Evolutionary conservation across 225 moss, liverwort and hornwort genomes (phyloP), one percentile per base, ranked within the genome.

Genomic region (Sphagnum tenellum): DNA sequence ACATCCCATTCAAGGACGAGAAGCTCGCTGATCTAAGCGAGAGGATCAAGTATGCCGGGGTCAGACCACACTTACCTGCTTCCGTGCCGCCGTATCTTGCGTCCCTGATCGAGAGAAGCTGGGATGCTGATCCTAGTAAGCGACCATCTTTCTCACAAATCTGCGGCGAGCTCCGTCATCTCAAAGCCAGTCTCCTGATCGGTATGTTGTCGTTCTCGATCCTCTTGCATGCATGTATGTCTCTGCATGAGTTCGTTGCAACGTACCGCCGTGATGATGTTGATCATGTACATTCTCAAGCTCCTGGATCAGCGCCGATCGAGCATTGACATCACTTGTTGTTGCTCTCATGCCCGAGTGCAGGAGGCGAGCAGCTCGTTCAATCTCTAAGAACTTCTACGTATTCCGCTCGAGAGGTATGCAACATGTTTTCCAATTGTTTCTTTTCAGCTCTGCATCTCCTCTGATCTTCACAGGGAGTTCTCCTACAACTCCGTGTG

Each of bases 111-210:
- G 3, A 55, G 10, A 44, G 54, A 45, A 52, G 65, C 44, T 65
- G 65, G 52, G 52, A 12, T 67, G 4, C 10, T 11, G 46, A 3
- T 48, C n/a, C 67, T 8, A 4, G 3, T 12, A 9, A 2, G 56
- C 45, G 57, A 9, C 67, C 70, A 2, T 3, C 8, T 8, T 76
- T 76, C 55, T 0, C 0, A 4, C 47, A 12, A 3, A 76, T 64
- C 5, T 76, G 67, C 13, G 8, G 4, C n/a, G 65, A 65, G 9
- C 69, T 74, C 44, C 45, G 71, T 47, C 62, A 49, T 45, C 62
- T 76, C 75, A 67, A 76, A 64, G 71, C 54, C 29, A 13, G 63
- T 11, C 54, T 71, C 52, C 8, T 76, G 59, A 29, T 14, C 59
- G 64, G 71, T 76, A 52, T 49, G 48, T 12, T 55, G 10, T n/a